A percentile compares a stretch with the other conserved stretches of the same genome.
Conservation (phyloP, 2,329 filamentous ascomycete species). For the Thyridium curvatum region DNA sequence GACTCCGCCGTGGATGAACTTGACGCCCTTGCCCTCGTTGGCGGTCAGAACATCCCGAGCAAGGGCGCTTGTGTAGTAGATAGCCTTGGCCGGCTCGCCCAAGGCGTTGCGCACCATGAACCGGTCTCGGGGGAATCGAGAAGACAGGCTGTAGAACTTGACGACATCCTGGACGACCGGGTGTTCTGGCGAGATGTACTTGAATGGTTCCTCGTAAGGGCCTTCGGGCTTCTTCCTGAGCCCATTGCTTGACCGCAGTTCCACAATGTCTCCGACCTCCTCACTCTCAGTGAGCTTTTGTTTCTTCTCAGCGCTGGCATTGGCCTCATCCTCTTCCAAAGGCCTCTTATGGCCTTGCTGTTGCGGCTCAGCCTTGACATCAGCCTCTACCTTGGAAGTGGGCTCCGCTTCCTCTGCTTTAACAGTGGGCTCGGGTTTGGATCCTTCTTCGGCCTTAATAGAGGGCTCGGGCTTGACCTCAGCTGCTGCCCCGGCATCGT, state of each 20-base stretch:
- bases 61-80: constrained; percentile 89
- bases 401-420: constrained; percentile 1
- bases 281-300: too few relatives aligned
- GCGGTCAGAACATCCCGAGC: constrained; percentile 77
- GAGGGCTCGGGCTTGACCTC: not conserved
- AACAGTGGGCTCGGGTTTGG: not conserved
- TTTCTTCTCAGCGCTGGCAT: constrained; percentile 8
- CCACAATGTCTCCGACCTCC: too few relatives aligned
- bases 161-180: constrained; percentile 71
- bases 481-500: not conserved
- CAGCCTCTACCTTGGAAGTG: constrained; percentile 6
- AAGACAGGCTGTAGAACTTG: constrained; percentile 77
- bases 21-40: constrained; percentile 87
- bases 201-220: constrained; percentile 85
- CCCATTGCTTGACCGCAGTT: constrained; percentile 29
- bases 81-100: constrained; percentile 83
- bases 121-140: constrained; percentile 79
- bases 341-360: constrained; percentile 7
- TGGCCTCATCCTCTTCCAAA: constrained; percentile 10
- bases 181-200: constrained; percentile 73
- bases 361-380: constrained; percentile 11
- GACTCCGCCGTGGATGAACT: constrained; percentile 93
- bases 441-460: too few relatives aligned
- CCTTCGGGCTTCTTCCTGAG: constrained; percentile 37
- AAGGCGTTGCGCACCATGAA: constrained; percentile 95